Base-by-base conservation (phyloP, 1,139 yeast genomes). In the Yamadazyma conglobata region DNA sequence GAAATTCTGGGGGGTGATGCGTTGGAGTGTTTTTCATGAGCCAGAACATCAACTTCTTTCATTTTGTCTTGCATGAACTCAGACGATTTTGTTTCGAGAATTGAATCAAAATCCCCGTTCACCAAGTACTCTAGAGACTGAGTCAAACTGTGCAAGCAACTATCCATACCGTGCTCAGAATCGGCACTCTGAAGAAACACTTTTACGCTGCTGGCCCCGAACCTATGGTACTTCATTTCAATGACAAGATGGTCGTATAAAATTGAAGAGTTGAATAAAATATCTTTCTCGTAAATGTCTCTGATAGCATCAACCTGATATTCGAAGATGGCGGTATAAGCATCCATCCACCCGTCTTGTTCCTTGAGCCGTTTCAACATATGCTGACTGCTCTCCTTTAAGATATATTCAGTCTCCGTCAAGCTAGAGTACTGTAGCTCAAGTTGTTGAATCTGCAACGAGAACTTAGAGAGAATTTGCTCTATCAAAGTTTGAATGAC, bases 231-330 rank as follows among this genome's bases (percentile, higher is more conserved):
- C 7, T 48, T 40, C 27, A 64, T 37, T 24, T 60, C 58, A 15
- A 54, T 50, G 3, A 64, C 48, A 27, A 68, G 46, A 33, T 61
- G 56, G 40, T 68, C 74, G 36, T 60, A 64, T 18, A 77, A 52
- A 6, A 74, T 57, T 0, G 83, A 70, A 0, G 85, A 70, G 40
- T 71, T 69, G 37, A 75, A 66, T 22, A 79, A 50, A 6, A 79
- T 63, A 25, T 79, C 79, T 30, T 62, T 65, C 30, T 77, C 78
- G 5, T 75, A 52, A 0, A 65, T 54, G 15, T 71, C 73, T 23
- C 63, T 64, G 23, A 79, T 48, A 17, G 65, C 51, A 1, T 56
- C 52, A 2, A 77, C 47, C 24, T 62, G 52, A 4, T 52, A 48
- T n/a, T 70, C 65, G 36, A 70, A 74, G 1, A 64, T 39, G 0